Base-by-base conservation (phyloP, 768 basidiomycete species). In the Rhizopogon vesiculosus region DNA sequence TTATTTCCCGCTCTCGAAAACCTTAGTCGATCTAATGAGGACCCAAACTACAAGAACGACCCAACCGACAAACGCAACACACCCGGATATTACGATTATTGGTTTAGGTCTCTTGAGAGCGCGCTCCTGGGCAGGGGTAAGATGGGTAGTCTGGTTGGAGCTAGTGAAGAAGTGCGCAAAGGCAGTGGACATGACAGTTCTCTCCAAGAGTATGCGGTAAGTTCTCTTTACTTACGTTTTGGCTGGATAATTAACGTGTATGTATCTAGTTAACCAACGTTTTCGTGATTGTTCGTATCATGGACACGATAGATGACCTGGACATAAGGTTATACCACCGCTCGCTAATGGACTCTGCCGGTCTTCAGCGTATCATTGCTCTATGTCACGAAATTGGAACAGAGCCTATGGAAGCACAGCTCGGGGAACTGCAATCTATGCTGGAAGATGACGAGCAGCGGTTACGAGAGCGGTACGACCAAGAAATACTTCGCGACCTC, bases 81-180 rank as follows among this genome's bases (percentile, higher is more conserved):
- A 13, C 76, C 76, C 19, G 81, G 82, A 33, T 81, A 76, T 52
- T 98, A 92, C 67, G 86, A 85, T 58, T 93, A 84, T 62, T 98
- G 93, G 95, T 91, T 98, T 66, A 87, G 85, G 61, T 87, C 86
- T 0, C 74, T 96, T 59, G 89, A 93, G 61, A 72, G 74, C 28
- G 83, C 83, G 3, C 77, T 98, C 16, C 80, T 84, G 45, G 95
- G 94, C 2, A 76, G 93, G 54, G 96, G 96, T 1, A 89, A 86
- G 68, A 94, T 98, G 92, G 96, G 96, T 1, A 97, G 91, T 66
- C 70, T 91, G 41, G 96, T 99, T 7, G 97, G 97, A 0, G 93
- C 93, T 22, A 96, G 94, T 62, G 91, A 95, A 13, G 94, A 98
- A 61, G 82, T 95, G 54, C 81, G 80, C 69, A 84, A 82, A 56